Percentiles rank a stretch among this genome's conserved stretches.
Evolutionary conservation across 257 asterid species (phyloP).

Genomic region (Solanum pinnatisectum): DNA sequence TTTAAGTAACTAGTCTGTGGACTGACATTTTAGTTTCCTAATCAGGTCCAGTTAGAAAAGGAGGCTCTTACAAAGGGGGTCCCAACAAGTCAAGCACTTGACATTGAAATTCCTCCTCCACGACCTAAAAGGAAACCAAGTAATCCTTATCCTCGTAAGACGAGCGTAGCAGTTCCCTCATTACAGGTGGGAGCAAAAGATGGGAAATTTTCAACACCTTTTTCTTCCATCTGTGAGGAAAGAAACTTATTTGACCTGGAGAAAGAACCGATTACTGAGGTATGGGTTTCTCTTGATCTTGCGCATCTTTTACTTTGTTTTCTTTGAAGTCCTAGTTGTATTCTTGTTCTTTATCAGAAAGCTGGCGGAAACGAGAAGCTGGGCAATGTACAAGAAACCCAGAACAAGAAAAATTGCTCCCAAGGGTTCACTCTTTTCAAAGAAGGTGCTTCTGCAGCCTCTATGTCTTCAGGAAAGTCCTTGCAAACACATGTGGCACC

Average conservation of each 20-base stretch:
- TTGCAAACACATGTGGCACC: conserved; percentile 24
- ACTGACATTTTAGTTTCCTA: conserved; percentile 6
- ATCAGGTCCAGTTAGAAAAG: conserved; percentile 71
- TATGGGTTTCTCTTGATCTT: conserved; percentile 11
- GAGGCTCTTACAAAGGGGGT: conserved; percentile 79
- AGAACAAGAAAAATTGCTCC: conserved; percentile 27
- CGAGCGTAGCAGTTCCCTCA: conserved; percentile 28
- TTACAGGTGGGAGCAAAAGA: conserved; percentile 49
- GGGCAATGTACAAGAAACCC: conserved; percentile 24
- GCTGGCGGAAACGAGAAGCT: conserved; percentile 35
- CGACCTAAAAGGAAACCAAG: conserved; percentile 94
- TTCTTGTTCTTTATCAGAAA: conserved; percentile 32
- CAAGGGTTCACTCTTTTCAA: conserved; percentile 29
- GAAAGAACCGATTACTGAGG: conserved; percentile 61
- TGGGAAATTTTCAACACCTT: conserved; percentile 33
- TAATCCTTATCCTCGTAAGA: conserved; percentile 92
- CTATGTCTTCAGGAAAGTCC: conserved; percentile 20
- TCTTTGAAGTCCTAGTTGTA: conserved; percentile 3
- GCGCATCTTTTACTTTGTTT: background rate
- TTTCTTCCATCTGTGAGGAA: conserved; percentile 32
- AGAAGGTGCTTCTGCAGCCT: conserved; percentile 28
- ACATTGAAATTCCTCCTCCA: conserved; percentile 98
- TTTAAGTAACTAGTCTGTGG: background rate
- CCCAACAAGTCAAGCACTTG: conserved; percentile 60
- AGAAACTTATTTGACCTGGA: conserved; percentile 31